Evolutionary conservation across 208 protist species (phyloP), one percentile per base, ranked within the genome.

Genomic region (Wallacemonas collosoma): DNA sequence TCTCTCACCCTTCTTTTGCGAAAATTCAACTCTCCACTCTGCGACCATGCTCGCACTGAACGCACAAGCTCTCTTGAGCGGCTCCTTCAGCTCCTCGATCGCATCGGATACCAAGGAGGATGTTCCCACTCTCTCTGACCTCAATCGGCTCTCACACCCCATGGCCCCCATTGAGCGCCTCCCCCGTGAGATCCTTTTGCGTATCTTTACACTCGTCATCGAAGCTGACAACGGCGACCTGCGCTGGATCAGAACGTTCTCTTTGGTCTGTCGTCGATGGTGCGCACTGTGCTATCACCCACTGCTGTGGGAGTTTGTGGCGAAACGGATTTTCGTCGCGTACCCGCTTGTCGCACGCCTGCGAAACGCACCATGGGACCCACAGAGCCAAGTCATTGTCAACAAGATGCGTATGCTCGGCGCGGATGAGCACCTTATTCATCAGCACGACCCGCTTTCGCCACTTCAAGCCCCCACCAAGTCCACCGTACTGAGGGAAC

Each of bases 181-280:
- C 45, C 89, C 89, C 6, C 81, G 79, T 7, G 89, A 92, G 55
- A 51, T 94, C 36, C 55, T 94, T 53, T 75, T 86, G 40, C 75
- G 69, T 47, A 87, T 92, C 12, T 94, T 94, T 50, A 80, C 90
- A 17, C 67, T 87, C 7, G 77, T 92, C 2, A 90, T 95, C n/a
- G 75, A 76, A 55, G 79, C 60, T 41, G 79, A 90, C 63, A 65
- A 78, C 57, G 50, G 77, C 45, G 57, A 84, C 61, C 79, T 94
- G 56, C 12, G 66, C 2, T 88, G 75, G 75, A 86, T 94, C 41
- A 76, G 72, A 47, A 68, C 81, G 36, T 76, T 94, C 44, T 92
- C 87, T 17, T 77, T 63, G 60, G 86, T 95, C 2, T 90, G 81
- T 68, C 61, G 75, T 53, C 73, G 68, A 9, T 95, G 90, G 87